Conservation (phyloP, 2,329 filamentous ascomycete species). For the Penicillium occitanis region DNA sequence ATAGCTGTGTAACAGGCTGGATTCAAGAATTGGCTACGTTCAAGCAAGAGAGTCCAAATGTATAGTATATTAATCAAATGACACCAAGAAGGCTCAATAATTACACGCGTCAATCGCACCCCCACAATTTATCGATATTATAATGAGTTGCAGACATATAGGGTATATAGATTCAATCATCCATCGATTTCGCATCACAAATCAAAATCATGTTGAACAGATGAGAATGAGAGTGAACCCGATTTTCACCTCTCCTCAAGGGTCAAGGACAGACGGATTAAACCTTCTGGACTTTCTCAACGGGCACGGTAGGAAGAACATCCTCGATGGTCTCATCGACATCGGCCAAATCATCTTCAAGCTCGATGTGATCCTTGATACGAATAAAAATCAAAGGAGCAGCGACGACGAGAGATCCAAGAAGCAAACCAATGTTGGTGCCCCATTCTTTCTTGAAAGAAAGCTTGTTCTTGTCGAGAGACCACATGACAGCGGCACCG, state of each 20-base stretch:
- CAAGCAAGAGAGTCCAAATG: neutral
- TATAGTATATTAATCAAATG: neutral
- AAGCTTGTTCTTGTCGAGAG: slow-evolving; percentile 36
- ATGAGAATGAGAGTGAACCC: neutral
- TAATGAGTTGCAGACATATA: neutral
- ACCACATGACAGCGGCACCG: slow-evolving; percentile 65
- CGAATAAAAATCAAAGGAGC: slow-evolving; percentile 72
- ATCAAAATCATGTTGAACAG: neutral
- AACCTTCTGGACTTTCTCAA: slow-evolving; percentile 7
- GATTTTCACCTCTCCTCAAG: neutral
- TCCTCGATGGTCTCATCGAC: slow-evolving; percentile 77
- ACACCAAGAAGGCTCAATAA: slow-evolving; percentile 3
- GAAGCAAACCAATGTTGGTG: slow-evolving; percentile 63
- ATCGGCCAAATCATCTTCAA: slow-evolving; percentile 78
- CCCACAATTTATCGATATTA: slow-evolving; percentile 3
- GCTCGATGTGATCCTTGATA: slow-evolving; percentile 69
- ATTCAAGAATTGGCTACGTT: neutral
- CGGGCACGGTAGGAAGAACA: slow-evolving; percentile 47
- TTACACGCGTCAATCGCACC: neutral
- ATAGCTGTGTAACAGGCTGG: neutral
- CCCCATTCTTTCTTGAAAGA: slow-evolving; percentile 68
- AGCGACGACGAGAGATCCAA: slow-evolving; percentile 66
- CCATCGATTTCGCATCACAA: neutral
- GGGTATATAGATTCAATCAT: neutral
- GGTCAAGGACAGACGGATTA: neutral